Base-by-base conservation (phyloP, 345 rosid species). In the Eutrema yunnanense region DNA sequence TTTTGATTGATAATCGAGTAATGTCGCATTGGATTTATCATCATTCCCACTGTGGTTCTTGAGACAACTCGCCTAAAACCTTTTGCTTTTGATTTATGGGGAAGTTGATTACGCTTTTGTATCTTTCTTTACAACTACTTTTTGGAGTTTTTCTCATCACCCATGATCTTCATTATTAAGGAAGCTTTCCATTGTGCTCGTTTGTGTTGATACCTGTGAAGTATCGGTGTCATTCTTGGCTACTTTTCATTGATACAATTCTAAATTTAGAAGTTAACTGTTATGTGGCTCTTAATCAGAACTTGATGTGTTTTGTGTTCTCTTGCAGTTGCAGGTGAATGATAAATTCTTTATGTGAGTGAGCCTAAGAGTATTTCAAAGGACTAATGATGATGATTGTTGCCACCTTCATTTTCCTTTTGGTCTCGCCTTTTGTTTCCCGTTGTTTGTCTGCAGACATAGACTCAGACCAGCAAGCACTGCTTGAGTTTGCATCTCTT, bases 391-490 rank as follows among this genome's bases (percentile, higher is more conserved):
- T 85, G 96, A 81, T 67, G 90, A 60, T 58, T 63, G 72, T 75
- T 74, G 52, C 46, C 30, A 83, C 73, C 19, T 64, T 85, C 47
- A 9, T 79, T 58, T 78, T 81, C 61, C 79, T 84, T 26, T 56
- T 77, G 16, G 22, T 81, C 60, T 69, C 82, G 54, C 73, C 78
- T 57, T 74, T 65, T 50, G 75, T 78, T 59, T 29, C 83, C 40
- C 81, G 59, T 43, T 63, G 67, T 41, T 63, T 66, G 12, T 37
- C 55, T 72, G 86, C 87, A 5, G 92, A 87, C 76, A 55, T 91
- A 6, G 71, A 77, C 1, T 82, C 90, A 6, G 99, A 95, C 59
- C 79, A 77, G 65, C 84, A 82, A 80, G 92, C 99, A 26, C 90
- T 95, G 36, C 93, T 95, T 9, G 78, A 84, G 57, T 95, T 95